phyloP scores from a whole-genome alignment of 2,329 filamentous ascomycete species.

The Elsinoe necatrix region DNA sequence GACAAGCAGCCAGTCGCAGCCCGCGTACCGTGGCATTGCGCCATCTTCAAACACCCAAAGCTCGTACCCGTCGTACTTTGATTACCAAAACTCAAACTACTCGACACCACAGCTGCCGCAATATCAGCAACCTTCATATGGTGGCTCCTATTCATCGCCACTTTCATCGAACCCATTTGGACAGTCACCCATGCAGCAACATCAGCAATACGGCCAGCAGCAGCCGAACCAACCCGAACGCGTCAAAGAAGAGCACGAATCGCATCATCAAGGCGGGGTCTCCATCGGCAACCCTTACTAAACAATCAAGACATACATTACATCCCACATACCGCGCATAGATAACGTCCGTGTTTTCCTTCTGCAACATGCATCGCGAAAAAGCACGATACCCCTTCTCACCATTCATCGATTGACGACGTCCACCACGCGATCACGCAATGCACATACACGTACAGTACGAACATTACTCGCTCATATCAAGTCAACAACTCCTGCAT shows the following conservation, averaged over 20 bases:
- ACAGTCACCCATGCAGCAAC: slow-evolving; percentile 9
- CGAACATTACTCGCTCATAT: background rate
- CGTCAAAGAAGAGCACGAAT: slow-evolving; percentile 7
- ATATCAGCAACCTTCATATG: slow-evolving; percentile 19
- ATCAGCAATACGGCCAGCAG: slow-evolving; percentile 3
- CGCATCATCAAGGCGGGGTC: slow-evolving; percentile 3
- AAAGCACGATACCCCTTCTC: slow-evolving; percentile 5
- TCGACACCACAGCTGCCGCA: slow-evolving; percentile 23
- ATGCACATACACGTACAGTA: background rate
- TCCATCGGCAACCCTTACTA: slow-evolving; percentile 6
- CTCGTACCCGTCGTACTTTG: slow-evolving; percentile 24
- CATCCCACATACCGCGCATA: slow-evolving; percentile 4
- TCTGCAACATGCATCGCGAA: background rate
- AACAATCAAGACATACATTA: slow-evolving; percentile 1
- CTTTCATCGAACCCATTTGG: slow-evolving; percentile 17
- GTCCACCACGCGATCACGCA: slow-evolving; percentile 4
- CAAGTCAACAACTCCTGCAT: background rate
- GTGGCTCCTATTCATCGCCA: slow-evolving; percentile 20
- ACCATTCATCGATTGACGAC: background rate
- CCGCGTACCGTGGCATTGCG: background rate
- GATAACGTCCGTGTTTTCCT: background rate
- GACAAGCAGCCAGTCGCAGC: background rate
- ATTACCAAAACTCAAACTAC: slow-evolving; percentile 18
- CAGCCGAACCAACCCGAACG: slow-evolving; percentile 5
- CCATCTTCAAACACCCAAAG: slow-evolving; percentile 15